Percentiles rank a stretch among this genome's conserved stretches.
phyloP scores from a whole-genome alignment of 495 filamentous ascomycete species.

The Podospora sp. region DNA sequence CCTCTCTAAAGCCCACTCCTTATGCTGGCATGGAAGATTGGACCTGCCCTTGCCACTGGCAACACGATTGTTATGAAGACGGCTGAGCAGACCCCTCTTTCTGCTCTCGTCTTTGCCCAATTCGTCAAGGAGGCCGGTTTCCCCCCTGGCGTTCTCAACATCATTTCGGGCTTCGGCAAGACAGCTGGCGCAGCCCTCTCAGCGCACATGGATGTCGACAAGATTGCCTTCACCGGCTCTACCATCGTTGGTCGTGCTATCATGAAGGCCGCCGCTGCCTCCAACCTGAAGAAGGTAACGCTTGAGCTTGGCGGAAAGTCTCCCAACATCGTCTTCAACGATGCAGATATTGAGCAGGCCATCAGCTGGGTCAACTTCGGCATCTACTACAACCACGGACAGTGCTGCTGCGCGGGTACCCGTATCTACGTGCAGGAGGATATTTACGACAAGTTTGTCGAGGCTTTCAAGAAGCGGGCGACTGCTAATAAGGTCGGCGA shows the following conservation, averaged over 20 bases:
- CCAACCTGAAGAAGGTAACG: constrained; percentile 99
- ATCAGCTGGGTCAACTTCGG: constrained; percentile 99
- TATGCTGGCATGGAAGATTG: constrained; percentile 99
- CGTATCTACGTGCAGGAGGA: constrained; percentile 94
- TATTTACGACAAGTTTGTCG: constrained; percentile 94
- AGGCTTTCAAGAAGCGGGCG: constrained; percentile 85
- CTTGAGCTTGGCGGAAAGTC: constrained; percentile 97
- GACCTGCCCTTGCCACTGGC: constrained; percentile 85
- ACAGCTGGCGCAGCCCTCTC: constrained; percentile 89
- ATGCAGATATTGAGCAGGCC: constrained; percentile 93
- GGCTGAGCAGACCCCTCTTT: constrained; percentile 95
- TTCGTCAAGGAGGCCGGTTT: constrained; percentile 93
- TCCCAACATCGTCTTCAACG: constrained; percentile 95
- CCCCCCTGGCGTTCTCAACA: constrained; percentile 93
- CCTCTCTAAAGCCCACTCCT: no score
- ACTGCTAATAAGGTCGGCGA: constrained; percentile 84
- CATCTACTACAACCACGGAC: constrained; percentile 99
- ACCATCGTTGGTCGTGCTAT: constrained; percentile 87
- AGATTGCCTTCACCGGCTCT: constrained; percentile 97
- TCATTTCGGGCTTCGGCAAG: constrained; percentile 91
- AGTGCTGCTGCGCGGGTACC: constrained; percentile 96
- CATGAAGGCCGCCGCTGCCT: constrained; percentile 93
- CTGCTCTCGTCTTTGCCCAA: constrained; percentile 75
- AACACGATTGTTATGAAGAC: constrained; percentile 93
- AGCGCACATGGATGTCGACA: constrained; percentile 96